Evolutionary conservation across 495 filamentous ascomycete species (phyloP), one percentile per base, ranked within the genome.

Genomic region (Penicillium tannophilum): DNA sequence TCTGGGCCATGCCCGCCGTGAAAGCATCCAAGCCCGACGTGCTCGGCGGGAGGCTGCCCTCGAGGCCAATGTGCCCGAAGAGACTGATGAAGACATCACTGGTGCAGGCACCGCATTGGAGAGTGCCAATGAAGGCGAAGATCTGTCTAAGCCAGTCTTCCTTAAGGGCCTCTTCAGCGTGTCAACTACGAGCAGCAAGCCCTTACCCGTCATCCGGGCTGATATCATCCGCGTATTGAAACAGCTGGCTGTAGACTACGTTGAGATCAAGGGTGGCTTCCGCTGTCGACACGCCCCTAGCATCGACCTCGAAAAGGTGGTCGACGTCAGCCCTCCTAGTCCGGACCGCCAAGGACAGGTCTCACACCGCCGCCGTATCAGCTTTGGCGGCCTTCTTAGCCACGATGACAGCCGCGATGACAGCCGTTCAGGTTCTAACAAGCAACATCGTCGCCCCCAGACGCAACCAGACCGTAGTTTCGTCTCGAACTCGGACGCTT

Each of bases 101-200:
- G 76, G 76, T 14, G 68, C 74, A 52, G 77, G 76, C 8, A 79
- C 75, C 47, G 78, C 79, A 20, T 58, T 79, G 58, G 84, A 88
- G 47, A 76, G 83, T 52, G 79, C 76, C 79, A 69, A 75, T 76
- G 63, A 82, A 72, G 58, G 81, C 77, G 76, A 82, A 66, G 75
- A 77, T 53, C 77, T 75, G 74, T 90, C 64, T 81, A 98, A 96
- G 67, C 95, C 95, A 1, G 94, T 98, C 26, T 99, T 88, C 68
- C 84, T 99, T 26, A 99, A 99, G 72, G 94, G 94, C 23, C 85
- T 99, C 24, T 99, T 99, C 79, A 97, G 93, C 68, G 94, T 98
- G 35, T 92, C 90, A 5, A 99, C 94, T 0, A 99, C 94, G 3
- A 97, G 92, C 62, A 95, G 88, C 65, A 94, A 92, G 62, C 91